Percentiles rank a stretch among this genome's conserved stretches.
These are phyloP conservation scores for Spathaspora sp. DNA, from an alignment of 1,139 yeast species.

Conservation along the genomic window DNA sequence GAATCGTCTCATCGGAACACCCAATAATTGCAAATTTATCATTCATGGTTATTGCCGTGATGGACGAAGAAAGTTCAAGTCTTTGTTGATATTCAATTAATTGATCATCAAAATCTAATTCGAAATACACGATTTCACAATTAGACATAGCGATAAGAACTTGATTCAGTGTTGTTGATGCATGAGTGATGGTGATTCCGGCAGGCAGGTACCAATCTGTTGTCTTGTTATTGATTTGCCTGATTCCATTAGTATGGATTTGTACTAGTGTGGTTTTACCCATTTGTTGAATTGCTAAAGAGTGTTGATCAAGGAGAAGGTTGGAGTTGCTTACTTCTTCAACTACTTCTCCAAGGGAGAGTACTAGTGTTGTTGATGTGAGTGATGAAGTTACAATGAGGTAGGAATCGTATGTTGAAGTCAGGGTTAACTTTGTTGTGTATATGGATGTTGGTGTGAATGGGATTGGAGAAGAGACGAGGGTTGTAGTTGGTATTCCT, in stretches of 20 bases:
- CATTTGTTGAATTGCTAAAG: slow-evolving; percentile 70
- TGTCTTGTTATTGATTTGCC: slow-evolving; percentile 51
- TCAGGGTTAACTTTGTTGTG: slow-evolving; percentile 50
- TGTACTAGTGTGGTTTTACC: slow-evolving; percentile 69
- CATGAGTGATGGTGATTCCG: slow-evolving; percentile 61
- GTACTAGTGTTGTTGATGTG: slow-evolving; percentile 59
- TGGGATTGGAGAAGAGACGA: slow-evolving; percentile 76
- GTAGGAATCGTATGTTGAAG: slow-evolving; percentile 58
- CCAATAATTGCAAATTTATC: slow-evolving; percentile 64
- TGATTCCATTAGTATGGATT: slow-evolving; percentile 69
- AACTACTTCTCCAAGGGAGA: slow-evolving; percentile 77
- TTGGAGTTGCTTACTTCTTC: slow-evolving; percentile 74
- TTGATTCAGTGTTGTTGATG: slow-evolving; percentile 67
- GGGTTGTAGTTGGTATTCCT: slow-evolving; percentile 58
- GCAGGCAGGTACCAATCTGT: slow-evolving; percentile 86
- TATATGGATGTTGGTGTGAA: slow-evolving; percentile 57
- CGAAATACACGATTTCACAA: slow-evolving; percentile 79
- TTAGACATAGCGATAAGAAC: slow-evolving; percentile 70
- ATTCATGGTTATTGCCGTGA: slow-evolving; percentile 58
- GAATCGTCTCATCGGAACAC: slow-evolving; percentile 67
- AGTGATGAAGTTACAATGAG: slow-evolving; percentile 66
- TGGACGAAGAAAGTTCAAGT: slow-evolving; percentile 51
- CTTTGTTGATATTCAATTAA: slow-evolving; percentile 70
- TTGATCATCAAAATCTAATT: slow-evolving; percentile 64
- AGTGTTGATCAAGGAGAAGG: slow-evolving; percentile 53